Evolutionary conservation across 1,139 yeast genomes (phyloP), one percentile per base, ranked within the genome.

Genomic region (Blastobotrys apis): DNA sequence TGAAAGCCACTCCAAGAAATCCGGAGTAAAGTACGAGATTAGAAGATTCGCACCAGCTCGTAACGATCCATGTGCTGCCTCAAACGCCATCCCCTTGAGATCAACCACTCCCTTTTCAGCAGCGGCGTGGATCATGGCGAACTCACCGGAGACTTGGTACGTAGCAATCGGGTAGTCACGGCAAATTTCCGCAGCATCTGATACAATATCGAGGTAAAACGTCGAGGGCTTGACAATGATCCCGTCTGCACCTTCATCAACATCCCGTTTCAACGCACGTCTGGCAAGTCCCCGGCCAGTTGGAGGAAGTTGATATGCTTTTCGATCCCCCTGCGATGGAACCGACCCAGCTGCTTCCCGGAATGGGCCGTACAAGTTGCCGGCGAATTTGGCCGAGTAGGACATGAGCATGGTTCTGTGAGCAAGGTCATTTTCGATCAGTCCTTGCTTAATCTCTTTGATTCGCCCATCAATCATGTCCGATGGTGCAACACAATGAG

Each of bases 381-480:
- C 97, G 49, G 88, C 74, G 63, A 94, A 92, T 65, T 92, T 92
- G 46, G 98, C 98, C 19, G 95, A 78, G 67, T 92, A 92, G 3
- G 96, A 84, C 86, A 94, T 83, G 35, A 92, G 80, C 71, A 92
- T 78, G 47, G 90, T 81, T 62, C 82, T 80, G 67, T 92, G 95
- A 21, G 95, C 95, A 47, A 92, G 66, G 17, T 81, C 83, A n/a
- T 85, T 90, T 39, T 80, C 80, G 44, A 92, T 80, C 36, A 92
- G 73, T 1, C 95, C 97, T 42, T 72, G 69, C 65, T 94, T 92
- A 65, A 92, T 92, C 45, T 87, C 97, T 51, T 76, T 74, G 53
- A 94, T 80, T 58, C 98, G 77, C 19, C 98, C 99, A 63, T 92
- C 99, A 62, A 90, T 82, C 98, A 94, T 92, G 64, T 92, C 98